Evolutionary conservation across 2,329 filamentous ascomycete species (phyloP).

Genomic region (Clonostachys rosea): DNA sequence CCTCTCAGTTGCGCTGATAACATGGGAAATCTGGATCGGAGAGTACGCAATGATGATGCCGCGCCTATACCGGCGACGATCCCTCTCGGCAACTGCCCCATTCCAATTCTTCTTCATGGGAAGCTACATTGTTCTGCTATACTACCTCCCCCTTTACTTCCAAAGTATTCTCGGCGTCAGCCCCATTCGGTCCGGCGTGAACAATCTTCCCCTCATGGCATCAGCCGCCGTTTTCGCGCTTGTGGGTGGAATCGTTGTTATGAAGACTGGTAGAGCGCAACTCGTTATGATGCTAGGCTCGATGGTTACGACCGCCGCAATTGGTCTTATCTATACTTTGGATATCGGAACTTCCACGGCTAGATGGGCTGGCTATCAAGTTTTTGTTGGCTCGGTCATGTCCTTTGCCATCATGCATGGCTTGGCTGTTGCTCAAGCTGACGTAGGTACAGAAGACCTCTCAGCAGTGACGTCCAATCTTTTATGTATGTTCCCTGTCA

Average conservation of each 20-base stretch:
- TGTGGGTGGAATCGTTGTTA: slow-evolving; percentile 1
- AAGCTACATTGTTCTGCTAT: slow-evolving; percentile 1
- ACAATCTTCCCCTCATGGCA: slow-evolving; percentile 3
- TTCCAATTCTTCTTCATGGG: slow-evolving; percentile 5
- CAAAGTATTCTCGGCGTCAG: slow-evolving; percentile 32
- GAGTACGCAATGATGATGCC: background rate
- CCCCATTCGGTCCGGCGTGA: slow-evolving; percentile 2
- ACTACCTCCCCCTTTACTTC: slow-evolving; percentile 43
- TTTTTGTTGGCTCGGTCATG: slow-evolving; percentile 34
- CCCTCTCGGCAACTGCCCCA: slow-evolving; percentile 14
- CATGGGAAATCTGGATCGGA: background rate
- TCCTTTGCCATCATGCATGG: slow-evolving; percentile 34
- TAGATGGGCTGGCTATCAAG: slow-evolving; percentile 7
- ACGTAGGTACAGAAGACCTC: background rate
- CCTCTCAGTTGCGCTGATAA: slow-evolving; percentile 39
- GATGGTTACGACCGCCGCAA: slow-evolving; percentile 16
- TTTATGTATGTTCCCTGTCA: background rate
- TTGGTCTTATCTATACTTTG: slow-evolving; percentile 23
- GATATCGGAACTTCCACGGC: background rate
- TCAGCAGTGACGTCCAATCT: slow-evolving; percentile 1
- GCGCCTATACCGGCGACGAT: background rate
- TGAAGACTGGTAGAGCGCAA: slow-evolving; percentile 17
- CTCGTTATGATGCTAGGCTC: slow-evolving; percentile 27
- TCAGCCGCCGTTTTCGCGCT: slow-evolving; percentile 1
- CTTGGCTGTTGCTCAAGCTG: slow-evolving; percentile 34